Evolutionary conservation across 805 yeast genomes (phyloP), one percentile per base, ranked within the genome.

Genomic region (Starmerella floricola): DNA sequence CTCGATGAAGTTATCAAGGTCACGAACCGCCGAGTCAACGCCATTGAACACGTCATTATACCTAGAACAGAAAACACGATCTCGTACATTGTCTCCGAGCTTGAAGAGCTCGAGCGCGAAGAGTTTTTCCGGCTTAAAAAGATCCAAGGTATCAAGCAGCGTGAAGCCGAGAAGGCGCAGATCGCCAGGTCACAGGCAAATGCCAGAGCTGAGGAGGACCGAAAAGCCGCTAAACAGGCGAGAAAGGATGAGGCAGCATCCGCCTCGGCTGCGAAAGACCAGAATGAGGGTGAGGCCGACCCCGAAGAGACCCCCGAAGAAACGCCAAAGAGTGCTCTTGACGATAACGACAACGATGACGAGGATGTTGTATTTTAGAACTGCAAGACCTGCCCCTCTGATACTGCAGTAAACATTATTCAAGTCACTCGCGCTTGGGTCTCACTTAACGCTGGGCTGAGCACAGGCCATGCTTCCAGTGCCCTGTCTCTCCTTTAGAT

Each of bases 21-120:
- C 47, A 88, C 98, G 41, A 88, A 88, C 65, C 76, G 98, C 68
- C 83, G 98, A 72, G 98, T 88, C 57, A 88, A 88, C 62, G 97
- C 98, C 49, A 88, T 88, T 63, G 98, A 88, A 67, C 97, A 88
- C 59, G 97, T 88, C 35, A 87, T 88, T 56, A 88, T 88, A 47
- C 98, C 98, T 53, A 76, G 97, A 65, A 91, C 97, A 2, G 96
- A 91, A 63, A 88, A 88, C 65, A 88, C 98, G 23, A 88, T 88
- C 57, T 67, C 72, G 41, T 76, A 88, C 65, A 88, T 88, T 69
- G 87, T 86, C 63, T 82, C 95, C 27, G 98, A 88, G 64, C 73
- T 88, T 59, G 98, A 91, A 64, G 98, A 88, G 66, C 73, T 91
- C 62, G 97, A 91, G 62, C 81, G 98, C 73, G 98, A 88, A 66